phyloP scores from a whole-genome alignment of 1,284 basidiomycete genomes.

The Porodaedalea pini region DNA sequence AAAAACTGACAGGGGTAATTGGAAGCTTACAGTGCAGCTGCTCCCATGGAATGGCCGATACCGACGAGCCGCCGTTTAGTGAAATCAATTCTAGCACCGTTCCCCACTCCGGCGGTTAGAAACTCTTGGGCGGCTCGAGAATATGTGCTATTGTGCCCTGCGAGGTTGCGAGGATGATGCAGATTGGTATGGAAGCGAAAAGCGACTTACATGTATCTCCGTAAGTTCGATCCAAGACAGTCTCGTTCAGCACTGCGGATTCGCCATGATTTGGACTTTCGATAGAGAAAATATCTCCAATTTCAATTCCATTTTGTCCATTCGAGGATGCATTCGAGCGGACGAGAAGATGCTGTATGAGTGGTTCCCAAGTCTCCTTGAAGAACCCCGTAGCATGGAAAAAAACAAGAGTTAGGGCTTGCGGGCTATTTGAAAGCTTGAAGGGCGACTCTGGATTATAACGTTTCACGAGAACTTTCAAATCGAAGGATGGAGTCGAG shows the following conservation, averaged over 20 bases:
- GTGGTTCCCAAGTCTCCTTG: conserved; percentile 57
- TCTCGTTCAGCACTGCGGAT: conserved; percentile 46
- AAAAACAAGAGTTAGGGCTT: conserved; percentile 46
- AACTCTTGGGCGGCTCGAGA: conserved; percentile 34
- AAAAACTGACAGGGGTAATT: background rate
- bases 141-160: conserved; percentile 34
- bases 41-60: conserved; percentile 42
- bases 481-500: background rate
- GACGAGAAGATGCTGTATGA: conserved; percentile 43
- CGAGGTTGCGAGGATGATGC: conserved; percentile 16
- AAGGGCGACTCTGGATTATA: conserved; percentile 15
- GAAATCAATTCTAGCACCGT: conserved; percentile 32
- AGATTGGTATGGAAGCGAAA: background rate
- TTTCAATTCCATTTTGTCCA: conserved; percentile 26
- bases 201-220: conserved; percentile 37
- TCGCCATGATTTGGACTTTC: conserved; percentile 56
- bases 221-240: conserved; percentile 39
- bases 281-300: conserved; percentile 51
- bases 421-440: conserved; percentile 29
- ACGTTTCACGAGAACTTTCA: background rate
- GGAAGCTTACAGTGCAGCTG: conserved; percentile 30
- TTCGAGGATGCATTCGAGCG: conserved; percentile 13
- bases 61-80: conserved; percentile 33
- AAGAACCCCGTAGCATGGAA: conserved; percentile 51
- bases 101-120: conserved; percentile 32